Percentiles rank a stretch among this genome's conserved stretches.
These are phyloP conservation scores for Candida corydali DNA, from an alignment of 805 yeast species.

Conservation along the genomic window DNA sequence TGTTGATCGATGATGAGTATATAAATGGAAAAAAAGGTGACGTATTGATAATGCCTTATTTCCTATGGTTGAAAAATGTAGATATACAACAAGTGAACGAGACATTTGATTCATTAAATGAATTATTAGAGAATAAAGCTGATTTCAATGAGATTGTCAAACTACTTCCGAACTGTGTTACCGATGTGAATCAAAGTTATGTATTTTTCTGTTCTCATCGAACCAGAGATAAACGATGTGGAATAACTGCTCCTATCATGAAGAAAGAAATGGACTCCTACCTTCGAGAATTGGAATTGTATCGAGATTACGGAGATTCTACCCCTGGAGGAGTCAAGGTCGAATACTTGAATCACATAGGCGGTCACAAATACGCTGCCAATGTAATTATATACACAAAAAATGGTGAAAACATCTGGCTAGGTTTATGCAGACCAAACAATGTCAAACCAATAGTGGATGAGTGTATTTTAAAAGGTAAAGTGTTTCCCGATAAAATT, in stretches of 20 bases:
- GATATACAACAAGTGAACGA: constrained; percentile 36
- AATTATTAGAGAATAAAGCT: constrained; percentile 29
- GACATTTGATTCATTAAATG: constrained; percentile 44
- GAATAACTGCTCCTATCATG: constrained; percentile 89
- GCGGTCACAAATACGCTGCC: constrained; percentile 95
- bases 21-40: constrained; percentile 47
- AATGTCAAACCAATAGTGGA: constrained; percentile 72
- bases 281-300: constrained; percentile 64
- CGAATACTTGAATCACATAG: constrained; percentile 77
- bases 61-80: constrained; percentile 61
- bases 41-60: constrained; percentile 67
- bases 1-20: constrained; percentile 38
- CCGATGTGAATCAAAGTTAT: constrained; percentile 38
- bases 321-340: constrained; percentile 74
- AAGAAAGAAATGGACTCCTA: constrained; percentile 71
- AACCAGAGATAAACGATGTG: constrained; percentile 91
- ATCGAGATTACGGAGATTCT: constrained; percentile 73
- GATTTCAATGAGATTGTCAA: constrained; percentile 8
- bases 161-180: constrained; percentile 16
- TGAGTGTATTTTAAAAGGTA: constrained; percentile 67
- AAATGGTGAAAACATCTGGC: constrained; percentile 78
- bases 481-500: constrained; percentile 67
- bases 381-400: constrained; percentile 74
- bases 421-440: constrained; percentile 78
- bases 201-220: constrained; percentile 83